Evolutionary conservation across 345 rosid genomes (phyloP), one percentile per base, ranked within the genome.

Genomic region (Balakata baccata): DNA sequence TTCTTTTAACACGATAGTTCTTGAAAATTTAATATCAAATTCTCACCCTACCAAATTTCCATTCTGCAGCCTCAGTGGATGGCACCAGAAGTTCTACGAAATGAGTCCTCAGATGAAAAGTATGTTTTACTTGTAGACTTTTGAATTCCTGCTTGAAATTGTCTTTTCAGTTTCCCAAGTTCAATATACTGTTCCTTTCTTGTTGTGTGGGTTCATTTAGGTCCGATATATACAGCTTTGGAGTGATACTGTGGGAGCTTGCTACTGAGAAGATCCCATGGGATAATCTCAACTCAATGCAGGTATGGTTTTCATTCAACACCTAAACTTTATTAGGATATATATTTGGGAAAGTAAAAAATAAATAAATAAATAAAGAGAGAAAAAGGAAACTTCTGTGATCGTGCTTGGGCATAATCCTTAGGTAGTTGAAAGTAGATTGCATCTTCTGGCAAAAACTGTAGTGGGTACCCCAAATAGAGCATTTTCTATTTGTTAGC

Each of bases 61-160:
- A 60, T 70, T 72, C 51, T 89, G 68, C 77, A 95, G 99, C 99
- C 98, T 82, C 99, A 95, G 80, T 94, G 98, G 98, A 94, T 94
- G 97, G 96, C 98, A 6, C 98, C 97, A 6, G 99, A 95, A 88
- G 94, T 88, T 84, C 97, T 92, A 74, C 97, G 99, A 6, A 92
- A 89, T 79, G 99, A 95, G 78, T 92, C 90, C 66, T 87, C 98
- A 7, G 98, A 95, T 74, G 99, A 92, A 87, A 95, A 92, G 99
- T 95, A 89, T 53, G 84, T 70, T 73, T 61, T 72, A 18, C 41
- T 57, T 76, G 23, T 22, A 7, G 69, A 66, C 11, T 72, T 52
- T 60, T 16, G 12, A 43, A 25, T 63, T 63, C 66, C 50, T 39
- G 54, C 23, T 25, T 59, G 9, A 66, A 17, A 43, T 29, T 75